phyloP scores from a whole-genome alignment of 805 yeast species.

The Hanseniaspora hatyaiensis region DNA sequence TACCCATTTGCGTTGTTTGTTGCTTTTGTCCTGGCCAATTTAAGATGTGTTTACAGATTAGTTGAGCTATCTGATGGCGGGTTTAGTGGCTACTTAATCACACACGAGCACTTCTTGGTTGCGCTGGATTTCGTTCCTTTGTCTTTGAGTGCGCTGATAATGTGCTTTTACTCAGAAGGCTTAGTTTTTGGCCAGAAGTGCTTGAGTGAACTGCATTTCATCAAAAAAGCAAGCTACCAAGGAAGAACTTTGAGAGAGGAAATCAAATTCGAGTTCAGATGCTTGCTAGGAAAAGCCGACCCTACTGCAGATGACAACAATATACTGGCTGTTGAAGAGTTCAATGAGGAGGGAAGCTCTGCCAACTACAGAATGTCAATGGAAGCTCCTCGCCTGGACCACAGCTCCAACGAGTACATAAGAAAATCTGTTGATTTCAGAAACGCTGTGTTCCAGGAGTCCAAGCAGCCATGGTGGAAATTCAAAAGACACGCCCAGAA shows the following conservation, averaged over 20 bases:
- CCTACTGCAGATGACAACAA: neutral
- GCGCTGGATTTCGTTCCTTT: constrained; percentile 54
- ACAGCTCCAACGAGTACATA: neutral
- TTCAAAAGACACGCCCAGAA: neutral
- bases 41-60: constrained; percentile 62
- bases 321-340: neutral
- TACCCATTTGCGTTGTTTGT: constrained; percentile 37
- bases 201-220: neutral
- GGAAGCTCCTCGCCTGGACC: neutral
- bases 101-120: constrained; percentile 48
- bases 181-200: constrained; percentile 34
- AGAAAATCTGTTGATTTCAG: neutral
- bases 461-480: constrained; percentile 2
- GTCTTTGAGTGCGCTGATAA: constrained; percentile 35
- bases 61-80: constrained; percentile 58
- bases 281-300: neutral
- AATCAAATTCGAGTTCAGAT: neutral
- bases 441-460: neutral
- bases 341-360: neutral
- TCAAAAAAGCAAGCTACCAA: constrained; percentile 1
- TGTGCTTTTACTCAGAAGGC: constrained; percentile 56
- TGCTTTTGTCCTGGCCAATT: constrained; percentile 43
- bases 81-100: constrained; percentile 55
- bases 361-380: neutral
- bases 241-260: neutral